Percentiles rank a stretch among this genome's conserved stretches.
Evolutionary conservation across 2,329 filamentous ascomycete species (phyloP).

Genomic region (Aspergillus niger): DNA sequence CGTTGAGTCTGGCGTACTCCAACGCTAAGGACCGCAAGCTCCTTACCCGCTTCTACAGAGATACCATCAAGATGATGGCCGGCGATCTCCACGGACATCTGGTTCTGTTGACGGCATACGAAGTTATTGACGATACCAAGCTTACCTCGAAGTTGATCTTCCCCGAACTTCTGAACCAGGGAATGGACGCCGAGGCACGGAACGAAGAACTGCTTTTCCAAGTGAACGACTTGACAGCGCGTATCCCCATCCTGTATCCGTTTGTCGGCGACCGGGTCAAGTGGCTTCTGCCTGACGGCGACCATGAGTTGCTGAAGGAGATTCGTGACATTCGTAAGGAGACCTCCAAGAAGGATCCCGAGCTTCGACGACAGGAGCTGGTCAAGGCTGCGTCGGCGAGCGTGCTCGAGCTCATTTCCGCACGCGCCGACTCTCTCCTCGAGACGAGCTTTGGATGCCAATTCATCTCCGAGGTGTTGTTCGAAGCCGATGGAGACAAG

Average conservation of each 20-base stretch:
- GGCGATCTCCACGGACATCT: constrained; percentile 76
- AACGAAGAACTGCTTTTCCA: constrained; percentile 48
- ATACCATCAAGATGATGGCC: constrained; percentile 82
- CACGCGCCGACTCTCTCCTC: constrained; percentile 68
- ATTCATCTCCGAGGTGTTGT: constrained; percentile 78
- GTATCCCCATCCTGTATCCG: constrained; percentile 74
- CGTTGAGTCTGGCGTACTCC: constrained; percentile 78
- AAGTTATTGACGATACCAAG: constrained; percentile 93
- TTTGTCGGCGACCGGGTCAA: constrained; percentile 66
- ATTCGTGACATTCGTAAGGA: constrained; percentile 75
- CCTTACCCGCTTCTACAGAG: constrained; percentile 85
- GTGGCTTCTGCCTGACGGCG: constrained; percentile 64
- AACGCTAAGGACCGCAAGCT: constrained; percentile 90
- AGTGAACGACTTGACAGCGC: constrained; percentile 51
- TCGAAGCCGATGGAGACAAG: constrained; percentile 76
- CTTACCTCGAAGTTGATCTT: constrained; percentile 83
- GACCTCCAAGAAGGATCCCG: constrained; percentile 91
- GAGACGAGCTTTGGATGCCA: constrained; percentile 82
- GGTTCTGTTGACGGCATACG: constrained; percentile 81
- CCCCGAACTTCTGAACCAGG: constrained; percentile 77
- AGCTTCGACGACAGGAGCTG: constrained; percentile 73
- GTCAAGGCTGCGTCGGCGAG: constrained; percentile 71
- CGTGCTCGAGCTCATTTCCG: constrained; percentile 71
- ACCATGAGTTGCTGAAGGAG: constrained; percentile 72
- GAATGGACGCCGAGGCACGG: constrained; percentile 43